Conservation (phyloP, 805 yeast species). For the Barnettozyma sucrosica region DNA sequence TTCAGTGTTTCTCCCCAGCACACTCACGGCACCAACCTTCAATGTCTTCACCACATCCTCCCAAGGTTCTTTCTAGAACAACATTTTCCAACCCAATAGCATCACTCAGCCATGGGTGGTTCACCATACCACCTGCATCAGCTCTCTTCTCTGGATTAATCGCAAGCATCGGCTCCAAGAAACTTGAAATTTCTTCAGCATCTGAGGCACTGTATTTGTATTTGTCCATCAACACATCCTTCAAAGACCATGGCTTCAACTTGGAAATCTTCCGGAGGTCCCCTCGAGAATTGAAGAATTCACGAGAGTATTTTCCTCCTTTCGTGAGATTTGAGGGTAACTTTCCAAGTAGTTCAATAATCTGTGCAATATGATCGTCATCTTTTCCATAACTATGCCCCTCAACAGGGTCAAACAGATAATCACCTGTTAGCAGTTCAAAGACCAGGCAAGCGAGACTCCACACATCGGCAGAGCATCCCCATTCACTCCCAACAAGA, state of each 20-base stretch:
- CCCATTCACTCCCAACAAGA: slow-evolving; percentile 79
- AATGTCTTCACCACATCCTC: slow-evolving; percentile 81
- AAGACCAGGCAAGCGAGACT: slow-evolving; percentile 88
- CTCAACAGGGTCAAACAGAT: slow-evolving; percentile 79
- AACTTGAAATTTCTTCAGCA: slow-evolving; percentile 68
- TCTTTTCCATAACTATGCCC: slow-evolving; percentile 77
- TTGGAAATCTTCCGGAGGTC: slow-evolving; percentile 73
- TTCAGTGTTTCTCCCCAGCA: slow-evolving; percentile 33
- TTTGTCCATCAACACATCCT: slow-evolving; percentile 77
- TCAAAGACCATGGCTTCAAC: slow-evolving; percentile 84
- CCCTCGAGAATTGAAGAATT: slow-evolving; percentile 61
- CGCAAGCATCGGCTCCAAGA: slow-evolving; percentile 76
- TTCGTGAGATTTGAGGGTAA: slow-evolving; percentile 54
- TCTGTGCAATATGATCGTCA: slow-evolving; percentile 95
- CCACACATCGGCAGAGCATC: slow-evolving; percentile 94
- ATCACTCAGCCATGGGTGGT: slow-evolving; percentile 78
- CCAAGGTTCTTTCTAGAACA: slow-evolving; percentile 62
- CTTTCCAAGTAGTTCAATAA: slow-evolving; percentile 73
- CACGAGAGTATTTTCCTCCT: slow-evolving; percentile 55
- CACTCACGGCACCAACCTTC: slow-evolving; percentile 85
- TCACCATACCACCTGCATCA: slow-evolving; percentile 93
- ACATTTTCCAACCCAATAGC: slow-evolving; percentile 72
- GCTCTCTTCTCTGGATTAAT: slow-evolving; percentile 77
- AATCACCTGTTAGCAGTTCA: slow-evolving; percentile 91
- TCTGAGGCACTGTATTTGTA: slow-evolving; percentile 67